Percentiles rank a stretch among this genome's conserved stretches.
These are phyloP conservation scores for Penicillium sp. DNA, from an alignment of 2,329 filamentous ascomycete genomes.

Conservation along the genomic window DNA sequence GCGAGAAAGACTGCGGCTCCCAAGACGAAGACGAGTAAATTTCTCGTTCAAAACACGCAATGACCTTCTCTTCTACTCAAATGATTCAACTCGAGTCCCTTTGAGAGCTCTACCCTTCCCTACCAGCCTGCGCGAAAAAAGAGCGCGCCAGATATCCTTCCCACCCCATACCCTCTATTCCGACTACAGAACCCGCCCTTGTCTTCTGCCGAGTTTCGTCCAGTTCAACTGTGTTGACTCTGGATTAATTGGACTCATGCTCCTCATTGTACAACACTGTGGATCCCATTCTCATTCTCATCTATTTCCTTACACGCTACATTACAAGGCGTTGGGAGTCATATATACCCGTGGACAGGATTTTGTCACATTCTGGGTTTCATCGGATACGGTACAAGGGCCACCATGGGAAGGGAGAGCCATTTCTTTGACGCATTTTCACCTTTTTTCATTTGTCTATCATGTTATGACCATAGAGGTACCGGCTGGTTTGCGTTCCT, in stretches of 20 bases:
- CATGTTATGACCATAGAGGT: slow-evolving; percentile 43
- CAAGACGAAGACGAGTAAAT: slow-evolving; percentile 44
- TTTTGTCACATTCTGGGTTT: slow-evolving; percentile 6
- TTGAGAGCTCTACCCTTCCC: slow-evolving; percentile 11
- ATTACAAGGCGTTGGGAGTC: slow-evolving; percentile 9
- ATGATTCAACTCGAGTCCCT: neutral
- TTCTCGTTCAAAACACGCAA: neutral
- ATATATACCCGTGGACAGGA: slow-evolving; percentile 5
- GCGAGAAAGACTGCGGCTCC: slow-evolving; percentile 46
- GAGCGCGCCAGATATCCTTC: slow-evolving; percentile 3
- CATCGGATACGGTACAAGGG: slow-evolving; percentile 11
- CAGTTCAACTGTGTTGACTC: slow-evolving; percentile 19
- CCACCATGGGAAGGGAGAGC: slow-evolving; percentile 13
- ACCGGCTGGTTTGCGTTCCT: slow-evolving; percentile 34
- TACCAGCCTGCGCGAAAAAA: slow-evolving; percentile 4
- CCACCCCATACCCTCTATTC: neutral
- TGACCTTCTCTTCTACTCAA: slow-evolving; percentile 13
- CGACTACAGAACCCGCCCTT: neutral
- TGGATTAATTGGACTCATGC: neutral
- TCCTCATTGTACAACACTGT: slow-evolving; percentile 34
- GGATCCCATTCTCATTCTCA: slow-evolving; percentile 7
- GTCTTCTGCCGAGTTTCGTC: slow-evolving; percentile 6
- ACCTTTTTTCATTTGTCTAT: slow-evolving; percentile 23
- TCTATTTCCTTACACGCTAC: neutral
- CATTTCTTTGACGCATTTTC: slow-evolving; percentile 18